phyloP scores from a whole-genome alignment of 495 filamentous ascomycete genomes.

The Articulospora tetracladia region DNA sequence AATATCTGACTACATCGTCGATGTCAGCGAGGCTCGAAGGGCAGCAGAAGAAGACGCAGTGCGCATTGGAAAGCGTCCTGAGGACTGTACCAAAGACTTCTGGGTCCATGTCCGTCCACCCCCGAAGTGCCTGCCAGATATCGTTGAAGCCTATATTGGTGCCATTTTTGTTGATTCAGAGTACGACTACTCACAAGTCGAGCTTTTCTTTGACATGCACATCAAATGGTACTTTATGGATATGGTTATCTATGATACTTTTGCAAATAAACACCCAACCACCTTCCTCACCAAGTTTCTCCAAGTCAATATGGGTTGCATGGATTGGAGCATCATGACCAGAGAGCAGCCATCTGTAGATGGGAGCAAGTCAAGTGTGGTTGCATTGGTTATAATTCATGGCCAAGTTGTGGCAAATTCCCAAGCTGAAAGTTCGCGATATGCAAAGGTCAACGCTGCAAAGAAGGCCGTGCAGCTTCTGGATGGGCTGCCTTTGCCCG shows the following conservation, averaged over 20 bases:
- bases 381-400: constrained; percentile 79
- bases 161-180: constrained; percentile 89
- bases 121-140: constrained; percentile 85
- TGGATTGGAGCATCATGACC: constrained; percentile 39
- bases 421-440: constrained; percentile 55
- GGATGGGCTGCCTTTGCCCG: constrained; percentile 48
- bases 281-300: constrained; percentile 41
- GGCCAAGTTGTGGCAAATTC: constrained; percentile 59
- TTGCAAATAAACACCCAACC: constrained; percentile 83
- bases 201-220: constrained; percentile 69
- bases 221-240: constrained; percentile 79
- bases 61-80: constrained; percentile 38
- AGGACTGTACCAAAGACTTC: constrained; percentile 64
- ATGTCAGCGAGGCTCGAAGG: constrained; percentile 54
- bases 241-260: constrained; percentile 84
- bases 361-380: constrained; percentile 33
- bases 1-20: constrained; percentile 65
- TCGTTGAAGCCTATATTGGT: constrained; percentile 86
- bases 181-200: constrained; percentile 70
- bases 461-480: constrained; percentile 59
- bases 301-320: constrained; percentile 41
- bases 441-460: constrained; percentile 72
- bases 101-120: constrained; percentile 69
- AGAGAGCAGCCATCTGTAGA: constrained; percentile 27
- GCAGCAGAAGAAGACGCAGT: constrained; percentile 37